Base-by-base conservation (phyloP, 192 early-diverging fungal species). In the Coemansia javaensis region DNA sequence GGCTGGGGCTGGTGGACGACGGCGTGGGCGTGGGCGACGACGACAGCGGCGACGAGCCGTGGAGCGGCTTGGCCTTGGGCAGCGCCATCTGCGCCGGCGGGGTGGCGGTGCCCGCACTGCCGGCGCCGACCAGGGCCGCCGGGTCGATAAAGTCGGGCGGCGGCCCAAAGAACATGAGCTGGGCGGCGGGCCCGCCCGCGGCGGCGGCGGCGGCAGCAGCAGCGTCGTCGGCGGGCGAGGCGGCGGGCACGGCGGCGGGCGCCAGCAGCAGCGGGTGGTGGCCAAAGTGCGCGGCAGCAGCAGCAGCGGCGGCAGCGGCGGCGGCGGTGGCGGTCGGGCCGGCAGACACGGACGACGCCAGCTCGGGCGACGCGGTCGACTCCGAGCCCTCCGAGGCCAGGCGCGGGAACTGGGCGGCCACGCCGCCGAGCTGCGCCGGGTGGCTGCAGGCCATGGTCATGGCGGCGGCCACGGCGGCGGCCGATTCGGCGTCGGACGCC, bases 321-420 rank as follows among this genome's bases (percentile, higher is more conserved):
- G 34, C 23, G 9, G 34, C 34, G 2, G 47, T 11, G n/a, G 59
- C 27, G 8, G 53, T 21, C 27, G 22, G 53, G 30, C 21, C 33
- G 43, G 49, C 59, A 20, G 56, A 54, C 42, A 42, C 34, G 12
- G 46, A 45, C 37, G 61, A 54, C 9, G 50, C 27, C 7, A 61
- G 54, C 47, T 71, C 68, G 23, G 68, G 68, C 44, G 68, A 71
- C 8, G 68, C 61, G 3, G 68, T 71, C 1, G 68, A 64, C 15
- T 71, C 68, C 33, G 51, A 47, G 52, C 61, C 52, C 34, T 59
- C 68, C 11, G 68, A 59, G 1, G 68, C 44, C 38, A 63, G 38
- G 17, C 68, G 46, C 2, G 60, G 68, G 40, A 64, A 72, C 44
- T 63, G 68, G 4, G 51, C 32, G 32, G 23, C 32, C 21, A 31